Evolutionary conservation across 805 yeast species (phyloP).

Genomic region (Saturnispora zaruensis): DNA sequence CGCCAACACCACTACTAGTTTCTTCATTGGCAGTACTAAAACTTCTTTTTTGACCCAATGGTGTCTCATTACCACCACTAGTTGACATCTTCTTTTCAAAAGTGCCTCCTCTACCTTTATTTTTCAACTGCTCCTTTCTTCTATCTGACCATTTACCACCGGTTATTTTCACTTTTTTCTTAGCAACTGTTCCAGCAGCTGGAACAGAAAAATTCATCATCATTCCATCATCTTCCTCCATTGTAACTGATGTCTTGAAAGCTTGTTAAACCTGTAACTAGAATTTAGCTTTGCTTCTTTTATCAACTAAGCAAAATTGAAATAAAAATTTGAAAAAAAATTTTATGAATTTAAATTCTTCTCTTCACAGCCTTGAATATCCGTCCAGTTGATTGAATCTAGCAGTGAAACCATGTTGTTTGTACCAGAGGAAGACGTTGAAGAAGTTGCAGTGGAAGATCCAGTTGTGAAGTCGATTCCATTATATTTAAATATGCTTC

Average conservation of each 20-base stretch:
- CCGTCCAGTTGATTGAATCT: background rate
- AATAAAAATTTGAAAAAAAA: background rate
- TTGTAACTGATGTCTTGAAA: background rate
- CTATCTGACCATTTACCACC: constrained; percentile 85
- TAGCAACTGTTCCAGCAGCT: constrained; percentile 16
- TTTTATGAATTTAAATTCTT: background rate
- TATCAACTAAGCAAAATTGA: background rate
- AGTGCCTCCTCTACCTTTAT: constrained; percentile 34
- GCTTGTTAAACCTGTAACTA: background rate
- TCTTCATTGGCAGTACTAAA: background rate
- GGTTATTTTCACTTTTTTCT: constrained; percentile 31
- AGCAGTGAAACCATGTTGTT: constrained; percentile 7
- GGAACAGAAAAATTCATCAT: constrained; percentile 58
- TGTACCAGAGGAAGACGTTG: constrained; percentile 12
- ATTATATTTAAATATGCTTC: constrained; percentile 32
- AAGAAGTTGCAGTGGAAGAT: constrained; percentile 22
- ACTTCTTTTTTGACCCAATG: constrained; percentile 3
- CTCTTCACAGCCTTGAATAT: constrained; percentile 1
- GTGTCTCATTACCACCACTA: constrained; percentile 12
- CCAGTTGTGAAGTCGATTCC: constrained; percentile 58
- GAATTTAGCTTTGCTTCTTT: background rate
- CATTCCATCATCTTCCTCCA: constrained; percentile 52
- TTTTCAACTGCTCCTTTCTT: constrained; percentile 46
- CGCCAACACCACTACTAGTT: background rate
- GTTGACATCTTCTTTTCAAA: constrained; percentile 7